Conservation (phyloP, 495 filamentous ascomycete genomes). For the Lasiosphaeria ovina region DNA sequence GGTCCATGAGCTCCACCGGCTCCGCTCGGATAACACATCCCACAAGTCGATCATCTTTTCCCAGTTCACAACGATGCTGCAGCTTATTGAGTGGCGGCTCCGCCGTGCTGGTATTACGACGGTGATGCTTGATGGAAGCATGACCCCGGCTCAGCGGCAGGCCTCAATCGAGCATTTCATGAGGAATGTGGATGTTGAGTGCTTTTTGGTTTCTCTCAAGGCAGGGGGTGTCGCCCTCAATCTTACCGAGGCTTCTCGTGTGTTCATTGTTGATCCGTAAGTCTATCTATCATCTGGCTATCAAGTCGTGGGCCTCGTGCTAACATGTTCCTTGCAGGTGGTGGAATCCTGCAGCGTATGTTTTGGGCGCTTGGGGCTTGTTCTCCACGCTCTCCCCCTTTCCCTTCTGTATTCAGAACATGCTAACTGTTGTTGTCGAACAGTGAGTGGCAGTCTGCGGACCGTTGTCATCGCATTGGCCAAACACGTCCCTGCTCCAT, state of each 20-base stretch:
- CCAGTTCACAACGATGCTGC: slow-evolving; percentile 96
- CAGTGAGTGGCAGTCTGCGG: slow-evolving; percentile 89
- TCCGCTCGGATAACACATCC: slow-evolving; percentile 85
- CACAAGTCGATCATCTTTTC: slow-evolving; percentile 97
- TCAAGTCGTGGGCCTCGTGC: slow-evolving; percentile 17
- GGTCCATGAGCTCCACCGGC: slow-evolving; percentile 85
- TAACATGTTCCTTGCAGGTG: slow-evolving; percentile 52
- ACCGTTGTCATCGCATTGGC: slow-evolving; percentile 95
- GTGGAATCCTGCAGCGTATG: slow-evolving; percentile 88
- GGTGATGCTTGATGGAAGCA: slow-evolving; percentile 93
- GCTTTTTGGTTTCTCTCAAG: slow-evolving; percentile 92
- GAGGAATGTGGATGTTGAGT: slow-evolving; percentile 87
- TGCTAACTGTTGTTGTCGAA: slow-evolving; percentile 6
- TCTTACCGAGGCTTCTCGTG: slow-evolving; percentile 85
- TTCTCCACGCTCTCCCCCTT: not conserved
- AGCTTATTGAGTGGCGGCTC: slow-evolving; percentile 95
- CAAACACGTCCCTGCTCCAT: slow-evolving; percentile 92
- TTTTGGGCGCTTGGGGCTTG: not conserved
- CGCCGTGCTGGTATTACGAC: slow-evolving; percentile 93
- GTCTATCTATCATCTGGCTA: slow-evolving; percentile 33
- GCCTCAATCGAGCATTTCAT: slow-evolving; percentile 91
- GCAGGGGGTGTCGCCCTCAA: slow-evolving; percentile 95
- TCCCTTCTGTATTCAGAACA: not conserved
- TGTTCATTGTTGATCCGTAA: slow-evolving; percentile 94
- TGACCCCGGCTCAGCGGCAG: slow-evolving; percentile 89